Conservation (phyloP, 768 basidiomycete genomes). For the Leccinellum luteum region DNA sequence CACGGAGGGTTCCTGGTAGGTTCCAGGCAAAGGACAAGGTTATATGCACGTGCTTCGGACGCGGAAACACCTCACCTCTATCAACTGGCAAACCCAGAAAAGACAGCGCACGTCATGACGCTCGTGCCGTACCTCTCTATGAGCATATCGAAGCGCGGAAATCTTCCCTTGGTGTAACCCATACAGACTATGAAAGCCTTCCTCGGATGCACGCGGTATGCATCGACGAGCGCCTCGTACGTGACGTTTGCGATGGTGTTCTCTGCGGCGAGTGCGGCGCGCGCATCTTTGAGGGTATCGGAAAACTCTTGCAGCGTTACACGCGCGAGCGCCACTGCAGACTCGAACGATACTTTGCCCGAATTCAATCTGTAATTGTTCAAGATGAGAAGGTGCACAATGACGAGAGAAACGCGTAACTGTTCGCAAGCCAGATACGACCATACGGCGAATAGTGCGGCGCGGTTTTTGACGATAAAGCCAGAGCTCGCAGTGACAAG, state of each 20-base stretch:
- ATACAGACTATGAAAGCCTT: conserved; percentile 30
- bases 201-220: conserved; percentile 18
- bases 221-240: conserved; percentile 32
- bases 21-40: neutral
- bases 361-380: conserved; percentile 20
- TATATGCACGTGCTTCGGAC: neutral
- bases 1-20: conserved; percentile 4
- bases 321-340: conserved; percentile 25
- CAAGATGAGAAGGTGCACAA: neutral
- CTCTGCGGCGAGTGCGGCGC: conserved; percentile 13
- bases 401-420: conserved; percentile 12
- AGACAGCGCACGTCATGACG: conserved; percentile 38
- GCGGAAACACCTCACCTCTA: conserved; percentile 30
- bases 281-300: conserved; percentile 23
- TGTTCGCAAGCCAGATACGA: conserved; percentile 32
- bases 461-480: conserved; percentile 21
- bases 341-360: conserved; percentile 26
- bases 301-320: conserved; percentile 20
- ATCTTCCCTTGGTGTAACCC: conserved; percentile 30
- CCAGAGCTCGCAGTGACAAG: conserved; percentile 25
- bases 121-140: conserved; percentile 16
- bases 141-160: conserved; percentile 15
- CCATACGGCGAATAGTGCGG: conserved; percentile 27
- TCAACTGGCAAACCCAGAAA: conserved; percentile 45
- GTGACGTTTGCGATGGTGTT: conserved; percentile 7